A percentile compares a stretch with the other conserved stretches of the same genome.
phyloP scores from a whole-genome alignment of 2,329 filamentous ascomycete genomes.

The Calycina herbarum region DNA sequence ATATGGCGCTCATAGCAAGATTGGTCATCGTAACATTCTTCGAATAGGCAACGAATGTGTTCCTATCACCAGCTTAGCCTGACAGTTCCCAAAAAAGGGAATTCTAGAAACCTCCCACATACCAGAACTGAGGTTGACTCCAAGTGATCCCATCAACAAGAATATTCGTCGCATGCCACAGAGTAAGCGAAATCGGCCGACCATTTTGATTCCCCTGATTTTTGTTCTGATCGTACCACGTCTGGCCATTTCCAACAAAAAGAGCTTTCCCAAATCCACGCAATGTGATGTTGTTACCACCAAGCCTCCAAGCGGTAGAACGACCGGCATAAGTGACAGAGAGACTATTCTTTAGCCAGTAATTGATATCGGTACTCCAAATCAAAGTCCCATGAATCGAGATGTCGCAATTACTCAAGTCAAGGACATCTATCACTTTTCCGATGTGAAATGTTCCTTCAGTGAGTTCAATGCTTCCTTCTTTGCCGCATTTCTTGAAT shows the following conservation, averaged over 20 bases:
- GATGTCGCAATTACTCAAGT: conserved; percentile 62
- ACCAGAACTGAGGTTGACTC: conserved; percentile 24
- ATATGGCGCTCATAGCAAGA: conserved; percentile 27
- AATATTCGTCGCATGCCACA: conserved; percentile 48
- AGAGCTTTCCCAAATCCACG: conserved; percentile 56
- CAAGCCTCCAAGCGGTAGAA: conserved; percentile 64
- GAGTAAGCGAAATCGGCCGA: conserved; percentile 46
- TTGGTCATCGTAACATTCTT: conserved; percentile 25
- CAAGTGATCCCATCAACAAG: conserved; percentile 42
- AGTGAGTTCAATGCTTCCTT: conserved; percentile 43
- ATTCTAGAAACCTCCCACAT: background rate
- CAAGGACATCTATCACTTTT: conserved; percentile 57
- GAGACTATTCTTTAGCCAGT: conserved; percentile 64
- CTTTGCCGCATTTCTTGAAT: conserved; percentile 42
- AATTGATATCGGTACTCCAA: conserved; percentile 65
- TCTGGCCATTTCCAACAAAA: conserved; percentile 49
- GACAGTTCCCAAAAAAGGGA: no score
- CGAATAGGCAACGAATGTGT: conserved; percentile 23
- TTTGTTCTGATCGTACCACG: conserved; percentile 41
- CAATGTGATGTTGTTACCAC: conserved; percentile 63
- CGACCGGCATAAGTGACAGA: conserved; percentile 63
- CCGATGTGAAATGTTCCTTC: conserved; percentile 49
- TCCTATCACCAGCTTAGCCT: conserved; percentile 11
- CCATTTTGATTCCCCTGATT: conserved; percentile 45
- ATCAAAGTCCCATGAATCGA: conserved; percentile 56